Percentiles rank a stretch among this genome's conserved stretches.
These are phyloP conservation scores for Colletotrichum lentis DNA, from an alignment of 2,329 filamentous ascomycete genomes.

Conservation along the genomic window DNA sequence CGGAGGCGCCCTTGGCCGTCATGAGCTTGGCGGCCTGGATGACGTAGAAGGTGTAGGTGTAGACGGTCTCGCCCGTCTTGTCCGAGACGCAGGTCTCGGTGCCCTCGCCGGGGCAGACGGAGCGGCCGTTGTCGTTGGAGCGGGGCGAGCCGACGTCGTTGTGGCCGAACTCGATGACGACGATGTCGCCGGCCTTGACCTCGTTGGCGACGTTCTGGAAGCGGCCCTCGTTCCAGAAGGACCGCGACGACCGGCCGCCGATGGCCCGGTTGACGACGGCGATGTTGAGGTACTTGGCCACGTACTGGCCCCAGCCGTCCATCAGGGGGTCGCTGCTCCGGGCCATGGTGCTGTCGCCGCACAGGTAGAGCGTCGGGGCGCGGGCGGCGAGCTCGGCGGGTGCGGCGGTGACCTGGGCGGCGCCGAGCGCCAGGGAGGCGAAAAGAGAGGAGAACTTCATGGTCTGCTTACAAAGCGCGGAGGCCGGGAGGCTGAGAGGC, in stretches of 20 bases:
- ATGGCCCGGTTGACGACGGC: slow-evolving; percentile 69
- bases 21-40: slow-evolving; percentile 64
- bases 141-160: slow-evolving; percentile 71
- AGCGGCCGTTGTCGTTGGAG: slow-evolving; percentile 68
- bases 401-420: slow-evolving; percentile 39
- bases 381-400: slow-evolving; percentile 31
- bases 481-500: neutral
- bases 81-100: slow-evolving; percentile 61
- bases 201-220: slow-evolving; percentile 65
- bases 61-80: slow-evolving; percentile 61
- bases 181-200: slow-evolving; percentile 67
- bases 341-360: slow-evolving; percentile 72
- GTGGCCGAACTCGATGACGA: slow-evolving; percentile 76
- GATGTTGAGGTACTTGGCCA: slow-evolving; percentile 57
- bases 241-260: slow-evolving; percentile 71
- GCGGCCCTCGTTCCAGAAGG: slow-evolving; percentile 72
- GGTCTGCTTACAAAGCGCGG: neutral
- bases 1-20: slow-evolving; percentile 65
- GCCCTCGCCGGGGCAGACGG: slow-evolving; percentile 65
- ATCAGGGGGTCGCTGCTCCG: slow-evolving; percentile 52
- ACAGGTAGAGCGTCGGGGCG: slow-evolving; percentile 59
- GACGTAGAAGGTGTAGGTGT: slow-evolving; percentile 69
- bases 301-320: slow-evolving; percentile 70
- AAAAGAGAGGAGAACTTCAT: slow-evolving; percentile 33
- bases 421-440: slow-evolving; percentile 31